Base-by-base conservation (phyloP, 139 green algal genomes). In the Mesostigma viride region DNA sequence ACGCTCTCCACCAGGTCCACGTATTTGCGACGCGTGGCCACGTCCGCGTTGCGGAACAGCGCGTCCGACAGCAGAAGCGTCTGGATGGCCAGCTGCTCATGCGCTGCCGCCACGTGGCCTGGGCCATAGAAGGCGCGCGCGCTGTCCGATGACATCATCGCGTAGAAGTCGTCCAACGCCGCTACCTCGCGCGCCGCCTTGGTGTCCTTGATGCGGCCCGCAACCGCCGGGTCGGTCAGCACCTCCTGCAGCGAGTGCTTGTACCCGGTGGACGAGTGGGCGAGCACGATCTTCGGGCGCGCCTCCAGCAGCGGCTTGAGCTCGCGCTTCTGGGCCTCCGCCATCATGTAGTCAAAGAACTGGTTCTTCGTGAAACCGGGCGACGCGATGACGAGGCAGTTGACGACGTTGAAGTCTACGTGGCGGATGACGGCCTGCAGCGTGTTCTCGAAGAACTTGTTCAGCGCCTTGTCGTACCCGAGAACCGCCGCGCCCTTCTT, bases 311-410 rank as follows among this genome's bases (percentile, higher is more conserved):
- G 71, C 26, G 70, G 20, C 59, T 76, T 70, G 40, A 88, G 35
- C n/a, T 93, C 83, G 24, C 71, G 36, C 46, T 74, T 57, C 28
- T 86, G 74, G 1, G 80, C 82, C 65, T 94, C 83, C 44, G 64
- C 68, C 2, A 88, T 76, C 60, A 97, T 62, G 67, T 84, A 90
- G 68, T 85, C 73, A 27, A 81, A 80, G 67, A 97, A 88, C 57
- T 78, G 57, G 64, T 97, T 65, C 77, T 97, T 97, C 11, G 83
- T 82, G 74, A 97, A 98, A 4, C 92, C 92, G 4, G 92, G 92
- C 1, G 90, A 91, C 24, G 91, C 92, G 22, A 98, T 87, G 8
- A 98, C 83, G 17, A 98, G 77, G 72, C 91, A 97, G 59, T 88
- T 87, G 35, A 96, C 84, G 1, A 94, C 69, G 0, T 65, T 69